Conservation (phyloP, 176 grass and related monocot genomes). For the barley (Hordeum vulgare) region MorexV3_pseudomolecules_assembly NC_058519.1:548467149-548467648, state of each 20-base stretch:
- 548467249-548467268: constrained; percentile 78
- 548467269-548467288: constrained; percentile 71
- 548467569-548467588: constrained; percentile 60
- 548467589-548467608: constrained; percentile 65
- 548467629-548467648: constrained; percentile 96
- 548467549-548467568: constrained; percentile 62
- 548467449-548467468: constrained; percentile 90
- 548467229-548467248: constrained; percentile 98
- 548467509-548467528: constrained; percentile 86
- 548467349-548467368: constrained; percentile 99
- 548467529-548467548: constrained; percentile 94
- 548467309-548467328: constrained; percentile 87
- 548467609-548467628: constrained; percentile 79
- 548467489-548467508: constrained; percentile 94
- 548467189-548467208: constrained; percentile 84
- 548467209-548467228: constrained; percentile 99
- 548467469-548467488: constrained; percentile 57
- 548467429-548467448: constrained; percentile 94
- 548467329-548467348: constrained; percentile 88
- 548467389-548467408: constrained; percentile 90
- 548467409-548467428: constrained; percentile 92
- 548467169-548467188: constrained; percentile 95
- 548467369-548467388: constrained; percentile 79
- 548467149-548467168: constrained; percentile 99
- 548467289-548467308: constrained; percentile 70